These are phyloP conservation scores for Chaetomiaceae sp. DNA, from an alignment of 2,329 filamentous ascomycete species.

Conservation along the genomic window DNA sequence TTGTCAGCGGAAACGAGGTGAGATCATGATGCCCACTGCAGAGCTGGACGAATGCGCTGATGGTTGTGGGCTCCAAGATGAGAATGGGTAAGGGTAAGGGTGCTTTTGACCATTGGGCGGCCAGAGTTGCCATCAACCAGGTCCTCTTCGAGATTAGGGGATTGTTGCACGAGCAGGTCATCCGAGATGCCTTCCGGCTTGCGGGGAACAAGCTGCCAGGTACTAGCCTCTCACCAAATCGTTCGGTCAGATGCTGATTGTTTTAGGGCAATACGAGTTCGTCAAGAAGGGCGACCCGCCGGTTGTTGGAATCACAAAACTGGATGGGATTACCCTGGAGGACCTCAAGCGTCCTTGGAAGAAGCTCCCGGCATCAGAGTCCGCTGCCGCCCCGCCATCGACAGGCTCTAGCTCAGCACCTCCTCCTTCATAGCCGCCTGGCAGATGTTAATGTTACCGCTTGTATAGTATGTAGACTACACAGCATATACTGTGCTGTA, in stretches of 20 bases:
- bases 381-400: conserved; percentile 21
- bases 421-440: conserved; percentile 32
- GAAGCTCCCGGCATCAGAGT: conserved; percentile 51
- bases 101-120: conserved; percentile 93
- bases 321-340: conserved; percentile 78
- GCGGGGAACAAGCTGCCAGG: conserved; percentile 93
- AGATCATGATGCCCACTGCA: conserved; percentile 23
- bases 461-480: conserved; percentile 23
- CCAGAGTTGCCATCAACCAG: conserved; percentile 83
- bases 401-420: conserved; percentile 31
- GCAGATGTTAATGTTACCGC: background rate
- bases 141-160: conserved; percentile 91
- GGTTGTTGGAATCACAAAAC: conserved; percentile 87
- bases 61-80: conserved; percentile 45
- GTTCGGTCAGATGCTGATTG: conserved; percentile 2
- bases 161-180: conserved; percentile 89
- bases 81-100: conserved; percentile 99
- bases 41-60: conserved; percentile 10
- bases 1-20: conserved; percentile 88
- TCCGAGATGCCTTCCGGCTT: conserved; percentile 85
- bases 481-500: background rate
- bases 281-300: conserved; percentile 88
- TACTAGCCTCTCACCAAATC: conserved; percentile 33
- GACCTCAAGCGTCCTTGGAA: conserved; percentile 76
- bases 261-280: conserved; percentile 77